Evolutionary conservation across 2,329 filamentous ascomycete species (phyloP).

Genomic region (Diaporthe amygdali): DNA sequence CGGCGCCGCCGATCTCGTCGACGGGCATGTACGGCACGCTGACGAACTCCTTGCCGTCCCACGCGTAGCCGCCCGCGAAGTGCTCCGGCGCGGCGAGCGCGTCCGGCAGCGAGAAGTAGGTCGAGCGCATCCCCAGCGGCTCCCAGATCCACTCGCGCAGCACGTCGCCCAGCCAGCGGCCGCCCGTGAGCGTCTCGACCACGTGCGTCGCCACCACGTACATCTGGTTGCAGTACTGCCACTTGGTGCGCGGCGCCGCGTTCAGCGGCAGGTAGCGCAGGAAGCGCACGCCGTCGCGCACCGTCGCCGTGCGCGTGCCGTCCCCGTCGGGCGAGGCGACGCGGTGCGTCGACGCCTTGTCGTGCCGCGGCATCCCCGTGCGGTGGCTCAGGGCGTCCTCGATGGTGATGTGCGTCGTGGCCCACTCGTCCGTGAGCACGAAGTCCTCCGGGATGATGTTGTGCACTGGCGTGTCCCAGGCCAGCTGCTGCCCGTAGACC

Average conservation of each 20-base stretch:
- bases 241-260: constrained; percentile 44
- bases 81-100: constrained; percentile 32
- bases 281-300: constrained; percentile 42
- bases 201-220: constrained; percentile 52
- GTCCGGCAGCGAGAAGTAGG: constrained; percentile 39
- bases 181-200: constrained; percentile 47
- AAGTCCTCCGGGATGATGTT: constrained; percentile 56
- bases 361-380: constrained; percentile 52
- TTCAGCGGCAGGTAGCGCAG: constrained; percentile 49
- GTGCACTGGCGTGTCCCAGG: constrained; percentile 52
- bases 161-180: constrained; percentile 42
- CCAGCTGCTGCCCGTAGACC: constrained; percentile 34
- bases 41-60: constrained; percentile 36
- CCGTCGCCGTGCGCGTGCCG: constrained; percentile 34
- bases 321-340: constrained; percentile 40
- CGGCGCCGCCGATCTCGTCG: constrained; percentile 44
- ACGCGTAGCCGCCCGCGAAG: constrained; percentile 50
- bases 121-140: constrained; percentile 50
- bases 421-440: constrained; percentile 41
- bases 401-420: constrained; percentile 52
- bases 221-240: constrained; percentile 59
- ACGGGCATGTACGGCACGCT: constrained; percentile 33
- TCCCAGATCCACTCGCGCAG: constrained; percentile 46
- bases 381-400: constrained; percentile 60
- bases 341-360: constrained; percentile 35